These are phyloP conservation scores for Coprinopsis strossmayeri DNA, from an alignment of 768 basidiomycete species.

Conservation along the genomic window DNA sequence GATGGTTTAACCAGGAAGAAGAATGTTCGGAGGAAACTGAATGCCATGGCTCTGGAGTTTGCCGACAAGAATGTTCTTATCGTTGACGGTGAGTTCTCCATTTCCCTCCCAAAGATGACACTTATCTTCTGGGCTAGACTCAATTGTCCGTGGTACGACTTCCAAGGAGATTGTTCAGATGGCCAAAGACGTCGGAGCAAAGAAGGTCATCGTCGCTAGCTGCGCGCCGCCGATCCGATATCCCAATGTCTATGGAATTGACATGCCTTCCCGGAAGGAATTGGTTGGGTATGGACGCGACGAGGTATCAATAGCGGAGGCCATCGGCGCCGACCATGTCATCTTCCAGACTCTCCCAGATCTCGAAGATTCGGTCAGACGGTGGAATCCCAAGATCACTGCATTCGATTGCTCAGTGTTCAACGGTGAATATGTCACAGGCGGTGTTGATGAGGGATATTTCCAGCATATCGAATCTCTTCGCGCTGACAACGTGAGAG, in stretches of 20 bases:
- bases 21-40: slow-evolving; percentile 92
- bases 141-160: slow-evolving; percentile 97
- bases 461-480: slow-evolving; percentile 66
- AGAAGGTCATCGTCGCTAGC: slow-evolving; percentile 91
- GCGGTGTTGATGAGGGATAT: slow-evolving; percentile 83
- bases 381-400: slow-evolving; percentile 71
- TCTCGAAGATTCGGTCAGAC: slow-evolving; percentile 77
- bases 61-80: slow-evolving; percentile 86
- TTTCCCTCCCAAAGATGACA: not conserved
- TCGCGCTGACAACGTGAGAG: slow-evolving; percentile 78
- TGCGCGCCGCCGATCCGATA: slow-evolving; percentile 97
- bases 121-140: slow-evolving; percentile 49
- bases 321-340: slow-evolving; percentile 92
- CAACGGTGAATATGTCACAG: slow-evolving; percentile 94
- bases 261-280: slow-evolving; percentile 96
- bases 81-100: slow-evolving; percentile 76
- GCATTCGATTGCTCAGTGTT: slow-evolving; percentile 97
- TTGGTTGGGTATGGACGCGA: slow-evolving; percentile 82
- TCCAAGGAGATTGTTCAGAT: slow-evolving; percentile 99
- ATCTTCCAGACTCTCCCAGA: slow-evolving; percentile 93
- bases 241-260: slow-evolving; percentile 98
- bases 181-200: slow-evolving; percentile 98
- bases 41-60: slow-evolving; percentile 98
- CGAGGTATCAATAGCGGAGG: slow-evolving; percentile 61
- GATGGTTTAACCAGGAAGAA: slow-evolving; percentile 52